Conservation (phyloP, 139 green algal genomes). For the Coelastrella sp. region DNA sequence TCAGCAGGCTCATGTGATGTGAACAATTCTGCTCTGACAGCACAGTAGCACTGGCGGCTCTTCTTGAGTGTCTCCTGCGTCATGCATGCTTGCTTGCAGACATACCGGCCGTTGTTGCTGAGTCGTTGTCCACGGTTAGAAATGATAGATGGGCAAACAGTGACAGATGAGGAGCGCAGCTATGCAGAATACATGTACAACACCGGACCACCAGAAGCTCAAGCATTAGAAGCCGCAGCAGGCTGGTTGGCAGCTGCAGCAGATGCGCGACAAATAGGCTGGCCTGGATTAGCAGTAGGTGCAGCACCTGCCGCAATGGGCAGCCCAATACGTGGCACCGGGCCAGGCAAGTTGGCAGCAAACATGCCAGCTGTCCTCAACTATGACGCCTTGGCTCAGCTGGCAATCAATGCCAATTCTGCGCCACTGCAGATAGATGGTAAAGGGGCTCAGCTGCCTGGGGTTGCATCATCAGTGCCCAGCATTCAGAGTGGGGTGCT, state of each 20-base stretch:
- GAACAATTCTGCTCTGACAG: too few relatives aligned
- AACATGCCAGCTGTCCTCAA: neutral
- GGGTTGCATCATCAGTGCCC: slow-evolving; percentile 20
- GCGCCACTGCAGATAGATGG: neutral
- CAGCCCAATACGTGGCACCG: neutral
- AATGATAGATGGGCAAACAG: slow-evolving; percentile 60
- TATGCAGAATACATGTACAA: slow-evolving; percentile 50
- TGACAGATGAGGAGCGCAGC: slow-evolving; percentile 67
- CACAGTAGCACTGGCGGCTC: neutral
- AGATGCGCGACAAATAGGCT: neutral
- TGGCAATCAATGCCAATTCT: neutral
- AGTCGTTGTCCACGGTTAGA: slow-evolving; percentile 54
- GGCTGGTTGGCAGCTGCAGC: neutral
- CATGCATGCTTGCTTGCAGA: slow-evolving; percentile 32
- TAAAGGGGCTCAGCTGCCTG: neutral
- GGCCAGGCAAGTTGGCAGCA: neutral
- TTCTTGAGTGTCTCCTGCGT: neutral
- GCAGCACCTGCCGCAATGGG: too few relatives aligned
- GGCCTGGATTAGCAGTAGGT: too few relatives aligned
- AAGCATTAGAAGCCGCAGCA: neutral
- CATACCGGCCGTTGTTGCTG: slow-evolving; percentile 66
- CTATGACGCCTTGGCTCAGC: neutral
- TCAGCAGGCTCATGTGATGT: too few relatives aligned
- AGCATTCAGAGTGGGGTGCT: slow-evolving; percentile 41
- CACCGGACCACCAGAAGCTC: neutral